These are phyloP conservation scores for Delonix regia DNA, from an alignment of 306 rosid genomes.

Conservation along the genomic window DNA sequence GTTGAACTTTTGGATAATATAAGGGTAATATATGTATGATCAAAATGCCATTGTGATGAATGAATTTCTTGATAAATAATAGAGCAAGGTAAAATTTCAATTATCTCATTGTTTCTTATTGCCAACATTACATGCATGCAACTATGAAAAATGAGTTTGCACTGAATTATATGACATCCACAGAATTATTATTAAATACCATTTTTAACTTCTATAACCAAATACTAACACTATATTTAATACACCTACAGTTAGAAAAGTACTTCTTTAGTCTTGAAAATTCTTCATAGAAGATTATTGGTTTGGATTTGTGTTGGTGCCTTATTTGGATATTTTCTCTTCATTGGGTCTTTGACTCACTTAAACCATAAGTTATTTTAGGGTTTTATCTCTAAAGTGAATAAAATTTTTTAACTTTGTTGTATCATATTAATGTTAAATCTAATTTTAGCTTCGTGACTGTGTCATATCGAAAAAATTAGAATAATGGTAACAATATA, in stretches of 20 bases:
- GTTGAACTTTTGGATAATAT: constrained; percentile 67
- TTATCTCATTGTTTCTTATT: constrained; percentile 14
- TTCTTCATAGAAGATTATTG: constrained; percentile 56
- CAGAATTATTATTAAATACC: neutral
- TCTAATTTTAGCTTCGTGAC: constrained; percentile 53
- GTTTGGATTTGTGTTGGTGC: constrained; percentile 76
- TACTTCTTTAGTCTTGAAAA: constrained; percentile 59
- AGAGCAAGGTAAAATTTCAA: constrained; percentile 57
- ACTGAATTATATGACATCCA: neutral
- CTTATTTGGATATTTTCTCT: constrained; percentile 57
- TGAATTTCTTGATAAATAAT: constrained; percentile 82
- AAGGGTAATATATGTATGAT: constrained; percentile 75
- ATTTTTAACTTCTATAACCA: constrained; percentile 42
- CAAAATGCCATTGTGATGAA: constrained; percentile 81
- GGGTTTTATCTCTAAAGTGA: neutral
- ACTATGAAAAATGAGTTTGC: neutral
- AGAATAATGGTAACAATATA: too few relatives aligned
- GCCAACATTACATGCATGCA: neutral
- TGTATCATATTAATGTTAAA: neutral
- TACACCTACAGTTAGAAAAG: constrained; percentile 61
- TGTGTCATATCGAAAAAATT: too few relatives aligned
- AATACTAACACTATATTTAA: constrained; percentile 44
- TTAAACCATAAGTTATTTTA: constrained; percentile 56
- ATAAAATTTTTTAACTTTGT: neutral
- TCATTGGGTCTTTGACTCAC: constrained; percentile 57